Conservation (phyloP, 495 filamentous ascomycete species). For the Aspergillus sparsus region DNA sequence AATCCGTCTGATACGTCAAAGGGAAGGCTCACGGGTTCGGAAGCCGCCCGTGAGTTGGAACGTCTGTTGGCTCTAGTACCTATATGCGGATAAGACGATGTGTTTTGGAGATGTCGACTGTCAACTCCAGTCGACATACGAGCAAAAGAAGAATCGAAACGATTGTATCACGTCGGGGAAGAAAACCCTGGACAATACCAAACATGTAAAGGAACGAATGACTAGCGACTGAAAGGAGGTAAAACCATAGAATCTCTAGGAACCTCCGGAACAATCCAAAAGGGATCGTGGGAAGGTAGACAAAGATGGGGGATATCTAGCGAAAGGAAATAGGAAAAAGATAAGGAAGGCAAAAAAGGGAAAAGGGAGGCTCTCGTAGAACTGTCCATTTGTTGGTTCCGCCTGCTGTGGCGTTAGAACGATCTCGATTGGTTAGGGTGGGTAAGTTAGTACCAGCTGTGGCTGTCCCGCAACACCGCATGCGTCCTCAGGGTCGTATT, state of each 20-base stretch:
- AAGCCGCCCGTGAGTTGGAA: slow-evolving; percentile 36
- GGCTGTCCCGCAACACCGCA: slow-evolving; percentile 12
- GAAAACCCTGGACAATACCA: no score
- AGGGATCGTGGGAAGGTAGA: slow-evolving; percentile 19
- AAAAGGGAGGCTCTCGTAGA: slow-evolving; percentile 12
- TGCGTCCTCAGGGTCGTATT: not conserved
- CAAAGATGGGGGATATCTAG: slow-evolving; percentile 6
- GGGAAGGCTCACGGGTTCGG: slow-evolving; percentile 21
- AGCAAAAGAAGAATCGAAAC: slow-evolving; percentile 31
- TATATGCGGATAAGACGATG: slow-evolving; percentile 22
- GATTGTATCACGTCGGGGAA: slow-evolving; percentile 13
- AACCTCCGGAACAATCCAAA: slow-evolving; percentile 30
- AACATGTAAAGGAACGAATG: no score
- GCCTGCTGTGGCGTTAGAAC: slow-evolving; percentile 18
- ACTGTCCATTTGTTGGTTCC: slow-evolving; percentile 15
- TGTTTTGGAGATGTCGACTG: slow-evolving; percentile 29
- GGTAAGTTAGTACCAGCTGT: slow-evolving; percentile 1
- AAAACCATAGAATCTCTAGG: slow-evolving; percentile 36
- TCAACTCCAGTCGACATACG: slow-evolving; percentile 54
- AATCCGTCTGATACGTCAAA: slow-evolving; percentile 23
- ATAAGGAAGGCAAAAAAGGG: slow-evolving; percentile 13
- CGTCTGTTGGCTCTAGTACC: slow-evolving; percentile 35
- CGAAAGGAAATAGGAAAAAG: slow-evolving; percentile 13
- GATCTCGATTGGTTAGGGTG: not conserved
- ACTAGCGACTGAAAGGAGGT: slow-evolving; percentile 29